phyloP scores from a whole-genome alignment of 495 filamentous ascomycete species.

The Lepidopterella palustris region DNA sequence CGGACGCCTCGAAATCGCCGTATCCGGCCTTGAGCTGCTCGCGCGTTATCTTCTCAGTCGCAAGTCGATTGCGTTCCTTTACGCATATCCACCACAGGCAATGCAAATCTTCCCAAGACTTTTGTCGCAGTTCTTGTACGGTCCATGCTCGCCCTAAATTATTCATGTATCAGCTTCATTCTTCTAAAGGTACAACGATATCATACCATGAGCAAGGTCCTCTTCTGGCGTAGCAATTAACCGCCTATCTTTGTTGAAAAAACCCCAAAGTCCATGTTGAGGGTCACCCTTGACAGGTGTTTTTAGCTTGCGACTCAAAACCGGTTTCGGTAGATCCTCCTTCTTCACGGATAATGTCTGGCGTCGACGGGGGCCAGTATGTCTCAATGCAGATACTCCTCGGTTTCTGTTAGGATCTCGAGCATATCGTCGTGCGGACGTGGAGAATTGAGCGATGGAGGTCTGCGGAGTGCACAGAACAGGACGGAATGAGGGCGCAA shows the following conservation, averaged over 20 bases:
- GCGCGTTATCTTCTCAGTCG: slow-evolving; percentile 66
- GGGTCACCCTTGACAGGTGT: slow-evolving; percentile 52
- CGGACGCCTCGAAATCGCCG: slow-evolving; percentile 56
- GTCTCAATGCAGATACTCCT: slow-evolving; percentile 71
- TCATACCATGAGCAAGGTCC: slow-evolving; percentile 57
- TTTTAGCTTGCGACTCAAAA: slow-evolving; percentile 45
- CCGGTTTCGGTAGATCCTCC: slow-evolving; percentile 67
- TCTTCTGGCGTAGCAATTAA: slow-evolving; percentile 62
- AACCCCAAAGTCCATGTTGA: slow-evolving; percentile 88
- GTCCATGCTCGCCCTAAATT: slow-evolving; percentile 68
- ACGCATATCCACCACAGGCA: slow-evolving; percentile 89
- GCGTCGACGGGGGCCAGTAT: slow-evolving; percentile 58
- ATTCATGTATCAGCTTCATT: neutral
- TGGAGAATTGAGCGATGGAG: slow-evolving; percentile 33
- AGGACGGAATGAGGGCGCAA: slow-evolving; percentile 14
- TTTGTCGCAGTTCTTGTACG: slow-evolving; percentile 77
- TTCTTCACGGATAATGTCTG: slow-evolving; percentile 62
- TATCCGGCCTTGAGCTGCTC: slow-evolving; percentile 57
- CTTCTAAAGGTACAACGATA: slow-evolving; percentile 2
- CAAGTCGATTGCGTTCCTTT: slow-evolving; percentile 85
- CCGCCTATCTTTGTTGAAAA: slow-evolving; percentile 65
- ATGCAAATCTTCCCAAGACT: slow-evolving; percentile 92
- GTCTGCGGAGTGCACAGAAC: neutral
- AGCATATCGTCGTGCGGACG: slow-evolving; percentile 27
- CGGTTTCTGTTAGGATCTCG: slow-evolving; percentile 60